Base-by-base conservation (phyloP, 116 monocot genomes). In the Iris pallida region DNA sequence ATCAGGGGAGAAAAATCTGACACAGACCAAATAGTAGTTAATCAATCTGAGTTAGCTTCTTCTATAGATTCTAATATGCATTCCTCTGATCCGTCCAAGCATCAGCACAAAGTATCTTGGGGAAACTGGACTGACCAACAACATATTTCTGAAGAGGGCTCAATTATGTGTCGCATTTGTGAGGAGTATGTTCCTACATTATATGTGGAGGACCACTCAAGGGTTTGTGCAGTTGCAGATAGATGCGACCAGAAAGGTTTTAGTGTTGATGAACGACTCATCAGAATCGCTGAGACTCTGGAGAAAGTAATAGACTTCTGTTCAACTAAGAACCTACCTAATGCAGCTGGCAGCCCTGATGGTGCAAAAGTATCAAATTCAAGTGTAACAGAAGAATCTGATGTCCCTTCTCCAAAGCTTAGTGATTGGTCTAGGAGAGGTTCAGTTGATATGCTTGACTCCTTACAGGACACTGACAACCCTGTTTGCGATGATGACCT, bases 111-210 rank as follows among this genome's bases (percentile, higher is more conserved):
- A 57, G 59, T 74, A 62, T 98, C 93, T 61, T 93, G 98, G 93
- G 93, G 93, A 52, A 65, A 90, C 63, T 92, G 98, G 93, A 77
- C 77, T 56, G 98, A 99, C 76, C 93, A 93, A 42, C 90, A 77
- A 53, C 79, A 64, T 73, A 68, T 80, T 69, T 78, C 81, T 70
- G 93, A 93, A 66, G 90, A 90, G 7, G 76, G 79, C 43, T 82
- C 93, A 74, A 99, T 93, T 66, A 93, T 93, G 85, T 99, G 98
- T 68, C 93, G 98, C 53, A 99, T 99, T 66, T 99, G 98, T 73
- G 98, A 99, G 74, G 93, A 99, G 78, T 78, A 93, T 88, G 98
- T 98, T 78, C 88, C 88, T 8, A 99, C 88, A 58, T 76, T 70
- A 40, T 88, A 78, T 71, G 92, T 93, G 53, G 98, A 99, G 63